These are phyloP conservation scores for Acanthamoeba castellanii DNA, from an alignment of 208 protist species.

Conservation along the genomic window DNA sequence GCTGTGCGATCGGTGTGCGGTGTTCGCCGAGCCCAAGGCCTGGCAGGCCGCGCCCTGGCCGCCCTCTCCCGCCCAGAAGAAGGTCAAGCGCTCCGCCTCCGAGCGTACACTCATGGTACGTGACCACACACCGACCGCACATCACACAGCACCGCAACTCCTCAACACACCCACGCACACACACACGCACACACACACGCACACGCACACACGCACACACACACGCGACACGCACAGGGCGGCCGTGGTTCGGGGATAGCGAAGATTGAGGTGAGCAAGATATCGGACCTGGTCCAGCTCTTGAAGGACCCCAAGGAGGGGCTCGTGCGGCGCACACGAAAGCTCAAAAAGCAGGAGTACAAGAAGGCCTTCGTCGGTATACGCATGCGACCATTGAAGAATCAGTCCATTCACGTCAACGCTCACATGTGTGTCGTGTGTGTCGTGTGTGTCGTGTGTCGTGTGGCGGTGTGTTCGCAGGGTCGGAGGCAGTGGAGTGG, in stretches of 20 bases:
- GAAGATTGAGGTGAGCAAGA: slow-evolving; percentile 34
- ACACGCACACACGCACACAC: background rate
- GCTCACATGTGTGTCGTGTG: too few relatives aligned
- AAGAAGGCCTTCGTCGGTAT: slow-evolving; percentile 53
- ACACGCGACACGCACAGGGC: background rate
- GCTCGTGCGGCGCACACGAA: background rate
- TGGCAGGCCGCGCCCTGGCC: slow-evolving; percentile 42
- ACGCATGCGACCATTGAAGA: background rate
- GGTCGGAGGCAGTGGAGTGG: slow-evolving; percentile 46
- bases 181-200: background rate
- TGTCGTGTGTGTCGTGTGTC: too few relatives aligned
- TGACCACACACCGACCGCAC: background rate
- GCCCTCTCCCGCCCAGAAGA: slow-evolving; percentile 12
- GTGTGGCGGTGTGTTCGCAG: background rate
- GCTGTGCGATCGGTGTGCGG: slow-evolving; percentile 3
- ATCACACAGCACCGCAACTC: background rate
- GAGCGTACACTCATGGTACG: background rate
- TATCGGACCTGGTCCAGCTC: slow-evolving; percentile 42
- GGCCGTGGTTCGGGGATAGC: background rate
- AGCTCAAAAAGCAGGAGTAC: slow-evolving; percentile 2
- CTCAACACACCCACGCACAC: background rate
- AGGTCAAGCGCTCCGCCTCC: slow-evolving; percentile 3
- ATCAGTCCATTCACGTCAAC: background rate
- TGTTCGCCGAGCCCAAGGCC: slow-evolving; percentile 10
- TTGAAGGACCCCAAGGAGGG: slow-evolving; percentile 44